Conservation (phyloP, 345 rosid genomes). For the Populus tremula region DNA sequence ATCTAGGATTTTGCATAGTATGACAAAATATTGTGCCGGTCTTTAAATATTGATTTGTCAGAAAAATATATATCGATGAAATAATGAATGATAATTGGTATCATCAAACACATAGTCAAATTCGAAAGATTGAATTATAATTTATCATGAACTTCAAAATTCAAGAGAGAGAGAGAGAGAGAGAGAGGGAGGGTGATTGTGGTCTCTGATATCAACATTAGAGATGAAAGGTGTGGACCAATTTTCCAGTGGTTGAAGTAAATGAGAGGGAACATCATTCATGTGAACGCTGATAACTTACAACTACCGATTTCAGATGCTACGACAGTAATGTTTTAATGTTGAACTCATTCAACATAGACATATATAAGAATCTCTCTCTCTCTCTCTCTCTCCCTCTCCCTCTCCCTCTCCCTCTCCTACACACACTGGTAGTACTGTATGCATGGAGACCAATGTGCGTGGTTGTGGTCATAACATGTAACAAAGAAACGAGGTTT, state of each 20-base stretch:
- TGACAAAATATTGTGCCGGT: too few relatives aligned
- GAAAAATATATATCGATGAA: too few relatives aligned
- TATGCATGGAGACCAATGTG: slow-evolving; percentile 1
- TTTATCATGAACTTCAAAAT: too few relatives aligned
- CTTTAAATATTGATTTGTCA: too few relatives aligned
- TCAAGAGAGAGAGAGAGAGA: too few relatives aligned
- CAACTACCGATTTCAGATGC: slow-evolving; percentile 38
- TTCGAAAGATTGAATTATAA: too few relatives aligned
- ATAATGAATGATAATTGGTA: too few relatives aligned
- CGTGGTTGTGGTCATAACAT: neutral
- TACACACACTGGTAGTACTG: too few relatives aligned
- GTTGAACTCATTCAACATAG: slow-evolving; percentile 10
- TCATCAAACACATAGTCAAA: too few relatives aligned
- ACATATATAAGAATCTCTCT: neutral
- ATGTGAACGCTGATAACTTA: slow-evolving; percentile 41
- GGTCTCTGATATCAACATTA: slow-evolving; percentile 34
- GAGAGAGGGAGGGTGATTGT: neutral
- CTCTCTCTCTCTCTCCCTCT: too few relatives aligned
- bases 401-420: too few relatives aligned
- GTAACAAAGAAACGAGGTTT: neutral
- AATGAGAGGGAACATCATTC: slow-evolving; percentile 40
- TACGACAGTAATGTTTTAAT: slow-evolving; percentile 12
- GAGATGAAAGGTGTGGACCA: slow-evolving; percentile 40
- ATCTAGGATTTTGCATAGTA: too few relatives aligned
- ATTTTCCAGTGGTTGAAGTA: slow-evolving; percentile 27